phyloP scores from a whole-genome alignment of 768 basidiomycete genomes.

The Mycena polygramma region DNA sequence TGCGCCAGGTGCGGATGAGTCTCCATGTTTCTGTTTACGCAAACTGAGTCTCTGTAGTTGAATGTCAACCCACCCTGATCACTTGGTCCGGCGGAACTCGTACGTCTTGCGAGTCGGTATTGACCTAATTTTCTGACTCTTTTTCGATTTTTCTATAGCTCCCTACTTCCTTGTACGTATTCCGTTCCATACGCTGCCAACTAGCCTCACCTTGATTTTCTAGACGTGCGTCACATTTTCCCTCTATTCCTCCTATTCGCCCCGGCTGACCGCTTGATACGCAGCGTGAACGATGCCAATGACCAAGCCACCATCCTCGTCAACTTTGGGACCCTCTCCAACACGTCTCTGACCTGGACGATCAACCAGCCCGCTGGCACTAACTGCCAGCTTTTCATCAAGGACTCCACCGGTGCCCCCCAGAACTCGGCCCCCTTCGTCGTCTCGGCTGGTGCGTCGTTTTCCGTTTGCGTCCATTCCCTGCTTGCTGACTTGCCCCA shows the following conservation, averaged over 20 bases:
- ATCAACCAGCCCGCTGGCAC: conserved; percentile 12
- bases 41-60: conserved; percentile 9
- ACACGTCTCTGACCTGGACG: conserved; percentile 27
- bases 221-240: conserved; percentile 19
- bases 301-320: conserved; percentile 8
- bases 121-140: neutral
- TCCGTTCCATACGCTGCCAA: neutral
- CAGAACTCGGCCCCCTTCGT: conserved; percentile 18
- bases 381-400: conserved; percentile 19
- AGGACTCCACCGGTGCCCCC: conserved; percentile 18
- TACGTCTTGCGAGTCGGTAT: conserved; percentile 12
- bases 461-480: neutral
- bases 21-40: conserved; percentile 4
- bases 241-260: neutral
- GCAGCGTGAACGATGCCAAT: conserved; percentile 20
- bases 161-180: conserved; percentile 31
- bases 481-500: neutral
- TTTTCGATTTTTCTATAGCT: neutral
- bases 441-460: conserved; percentile 7
- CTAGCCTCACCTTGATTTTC: neutral
- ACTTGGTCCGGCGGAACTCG: conserved; percentile 27
- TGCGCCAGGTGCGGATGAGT: conserved; percentile 21
- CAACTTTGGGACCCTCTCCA: conserved; percentile 14
- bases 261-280: neutral
- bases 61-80: conserved; percentile 28